A percentile compares a stretch with the other conserved stretches of the same genome.
These are phyloP conservation scores for Scedosporium apiospermum DNA, from an alignment of 2,329 filamentous ascomycete species.

Conservation along the genomic window DNA sequence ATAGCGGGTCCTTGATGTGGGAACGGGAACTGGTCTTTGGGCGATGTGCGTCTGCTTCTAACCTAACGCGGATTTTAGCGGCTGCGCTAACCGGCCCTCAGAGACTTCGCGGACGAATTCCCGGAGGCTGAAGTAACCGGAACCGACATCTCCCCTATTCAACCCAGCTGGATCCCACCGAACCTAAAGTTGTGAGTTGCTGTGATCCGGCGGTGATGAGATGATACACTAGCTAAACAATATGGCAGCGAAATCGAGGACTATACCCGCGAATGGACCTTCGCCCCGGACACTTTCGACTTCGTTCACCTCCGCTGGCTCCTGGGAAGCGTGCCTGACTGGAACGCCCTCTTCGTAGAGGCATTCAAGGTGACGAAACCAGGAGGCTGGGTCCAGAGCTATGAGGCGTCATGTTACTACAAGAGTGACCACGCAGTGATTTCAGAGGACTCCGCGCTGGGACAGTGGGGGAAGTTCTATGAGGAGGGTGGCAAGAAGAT, in stretches of 20 bases:
- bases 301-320: conserved; percentile 50
- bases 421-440: conserved; percentile 17
- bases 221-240: background rate
- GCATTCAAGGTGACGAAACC: conserved; percentile 26
- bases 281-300: conserved; percentile 36
- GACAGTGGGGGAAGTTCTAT: conserved; percentile 8
- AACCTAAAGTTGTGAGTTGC: conserved; percentile 19
- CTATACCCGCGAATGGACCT: conserved; percentile 32
- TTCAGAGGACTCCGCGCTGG: background rate
- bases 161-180: conserved; percentile 39
- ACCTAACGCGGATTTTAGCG: background rate
- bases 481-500: conserved; percentile 7
- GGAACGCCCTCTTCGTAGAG: conserved; percentile 42
- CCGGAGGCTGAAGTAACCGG: conserved; percentile 35
- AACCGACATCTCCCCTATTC: conserved; percentile 47
- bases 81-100: conserved; percentile 14
- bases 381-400: conserved; percentile 10
- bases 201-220: background rate
- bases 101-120: conserved; percentile 36
- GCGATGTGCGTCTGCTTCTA: conserved; percentile 31
- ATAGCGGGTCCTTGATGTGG: conserved; percentile 31
- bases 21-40: conserved; percentile 50
- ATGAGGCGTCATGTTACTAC: conserved; percentile 9
- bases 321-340: conserved; percentile 47
- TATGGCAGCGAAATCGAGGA: conserved; percentile 21